Base-by-base conservation (phyloP, 108 stramenopile species). In the Cylindrotheca closterium region DNA sequence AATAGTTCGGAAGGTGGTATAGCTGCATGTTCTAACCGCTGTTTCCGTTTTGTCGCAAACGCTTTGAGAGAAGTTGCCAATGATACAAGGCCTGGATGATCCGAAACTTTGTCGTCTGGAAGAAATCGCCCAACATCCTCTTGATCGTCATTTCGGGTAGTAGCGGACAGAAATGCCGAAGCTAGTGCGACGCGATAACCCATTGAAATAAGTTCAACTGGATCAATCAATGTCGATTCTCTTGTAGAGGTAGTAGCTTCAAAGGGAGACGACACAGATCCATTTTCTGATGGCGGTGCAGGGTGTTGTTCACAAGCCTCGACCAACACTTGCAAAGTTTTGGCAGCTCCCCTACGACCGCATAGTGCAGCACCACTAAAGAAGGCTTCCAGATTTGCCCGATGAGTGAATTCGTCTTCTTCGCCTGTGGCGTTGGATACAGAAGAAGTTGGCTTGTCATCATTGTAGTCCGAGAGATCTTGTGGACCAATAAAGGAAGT, bases 331-430 rank as follows among this genome's bases (percentile, higher is more conserved):
- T 58, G 10, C 51, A 81, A 47, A 18, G 74, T 37, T 26, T 71
- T 59, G 21, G 47, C 29, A 50, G 50, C 32, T 42, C 79, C 84
- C 24, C 76, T 37, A 48, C 79, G 60, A 4, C 49, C 63, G 32
- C 61, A 55, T 27, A 72, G 62, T 4, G 79, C 31, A 31, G 75
- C 34, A 12, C 84, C 84, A 29, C 70, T 73, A 62, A 80, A 80
- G 47, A 81, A 80, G 26, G 45, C 30, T 65, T 78, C 84, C 24
- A 85, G 33, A 30, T 55, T 51, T 23, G 59, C 74, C 65, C 58
- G 51, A 4, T 63, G 65, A 1, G 63, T 74, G 30, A 70, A 70
- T 25, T 69, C 70, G 33, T 78, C 72, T 18, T 53, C 70, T 0
- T 27, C n/a, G 2, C n/a, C 49, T 48, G 56, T 28, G 23, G 29